Evolutionary conservation across 177 flowering plant genomes (phyloP), one percentile per base, ranked within the genome.

Genomic region (Vitis hybrid): DNA sequence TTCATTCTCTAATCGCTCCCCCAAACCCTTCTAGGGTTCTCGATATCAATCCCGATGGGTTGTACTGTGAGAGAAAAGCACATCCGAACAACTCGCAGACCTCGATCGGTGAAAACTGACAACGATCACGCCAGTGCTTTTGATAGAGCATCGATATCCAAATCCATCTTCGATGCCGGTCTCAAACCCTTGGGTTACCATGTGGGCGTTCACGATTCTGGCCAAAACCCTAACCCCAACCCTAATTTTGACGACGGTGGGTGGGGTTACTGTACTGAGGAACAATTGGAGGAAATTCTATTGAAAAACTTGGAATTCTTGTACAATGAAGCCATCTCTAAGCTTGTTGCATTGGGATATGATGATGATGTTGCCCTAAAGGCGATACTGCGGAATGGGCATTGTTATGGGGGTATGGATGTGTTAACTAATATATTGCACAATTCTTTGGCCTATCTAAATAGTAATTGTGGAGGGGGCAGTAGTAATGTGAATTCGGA

Each of bases 381-480:
- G 51, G 93, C 98, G 8, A 72, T 96, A 1, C 76, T 96, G 72
- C 74, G 82, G 49, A 92, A 87, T 78, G 99, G 98, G 57, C 91
- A 92, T 81, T 96, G 97, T 64, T 93, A 88, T 80, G 98, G 97
- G 17, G 86, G 87, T 52, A 84, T 86, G 91, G 98, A 96, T 83
- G 91, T 86, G 24, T 59, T 93, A 63, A 81, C 94, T 1, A 96
- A 92, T 66, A 81, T 93, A 9, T 52, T 96, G 82, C 88, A 88
- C 60, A 93, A 92, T 64, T 75, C 94, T 1, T 66, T 93, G 74
- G 81, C 90, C n/a, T 93, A 85, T 83, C 66, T 95, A 72, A 87
- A 83, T 70, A 71, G 80, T 70, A 74, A 60, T 68, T 32, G 75
- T 68, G 69, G 64, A 59, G 32, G 71, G 66, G 65, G 70, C 52